Evolutionary conservation across 345 rosid species (phyloP).

Genomic region (Sisymbrium altissimum): DNA sequence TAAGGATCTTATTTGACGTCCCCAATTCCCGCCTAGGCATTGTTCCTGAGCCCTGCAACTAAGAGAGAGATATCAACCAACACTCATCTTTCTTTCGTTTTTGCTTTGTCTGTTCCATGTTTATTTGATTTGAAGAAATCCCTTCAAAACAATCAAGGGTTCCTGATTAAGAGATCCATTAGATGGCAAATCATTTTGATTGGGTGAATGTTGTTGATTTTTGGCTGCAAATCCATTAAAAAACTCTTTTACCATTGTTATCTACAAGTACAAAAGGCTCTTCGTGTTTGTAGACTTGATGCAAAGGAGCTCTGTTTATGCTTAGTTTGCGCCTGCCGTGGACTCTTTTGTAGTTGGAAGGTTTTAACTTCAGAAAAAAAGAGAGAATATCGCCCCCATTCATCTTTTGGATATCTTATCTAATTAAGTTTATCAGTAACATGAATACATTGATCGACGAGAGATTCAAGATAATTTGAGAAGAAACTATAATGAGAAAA

Average conservation of each 20-base stretch:
- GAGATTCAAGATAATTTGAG: not conserved
- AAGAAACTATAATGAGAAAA: not conserved
- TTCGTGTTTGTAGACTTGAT: no score
- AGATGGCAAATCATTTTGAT: not conserved
- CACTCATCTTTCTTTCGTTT: not conserved
- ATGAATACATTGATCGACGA: not conserved
- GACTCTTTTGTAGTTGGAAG: not conserved
- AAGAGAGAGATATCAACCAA: not conserved
- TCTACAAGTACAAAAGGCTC: no score
- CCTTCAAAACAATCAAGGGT: not conserved
- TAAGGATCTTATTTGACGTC: conserved; percentile 68
- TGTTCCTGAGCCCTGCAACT: conserved; percentile 79
- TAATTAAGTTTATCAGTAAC: not conserved
- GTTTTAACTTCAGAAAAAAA: not conserved
- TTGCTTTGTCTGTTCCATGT: not conserved
- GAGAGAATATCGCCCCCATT: not conserved
- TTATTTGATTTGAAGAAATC: not conserved
- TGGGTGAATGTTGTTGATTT: not conserved
- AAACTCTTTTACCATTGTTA: no score
- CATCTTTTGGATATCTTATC: not conserved
- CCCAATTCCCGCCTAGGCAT: conserved; percentile 77
- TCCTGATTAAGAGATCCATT: not conserved
- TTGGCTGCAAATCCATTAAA: not conserved
- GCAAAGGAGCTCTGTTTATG: not conserved
- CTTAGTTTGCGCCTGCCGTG: not conserved